Percentiles rank a stretch among this genome's conserved stretches.
Evolutionary conservation across 495 filamentous ascomycete genomes (phyloP).

Genomic region (Xylaria longipes): DNA sequence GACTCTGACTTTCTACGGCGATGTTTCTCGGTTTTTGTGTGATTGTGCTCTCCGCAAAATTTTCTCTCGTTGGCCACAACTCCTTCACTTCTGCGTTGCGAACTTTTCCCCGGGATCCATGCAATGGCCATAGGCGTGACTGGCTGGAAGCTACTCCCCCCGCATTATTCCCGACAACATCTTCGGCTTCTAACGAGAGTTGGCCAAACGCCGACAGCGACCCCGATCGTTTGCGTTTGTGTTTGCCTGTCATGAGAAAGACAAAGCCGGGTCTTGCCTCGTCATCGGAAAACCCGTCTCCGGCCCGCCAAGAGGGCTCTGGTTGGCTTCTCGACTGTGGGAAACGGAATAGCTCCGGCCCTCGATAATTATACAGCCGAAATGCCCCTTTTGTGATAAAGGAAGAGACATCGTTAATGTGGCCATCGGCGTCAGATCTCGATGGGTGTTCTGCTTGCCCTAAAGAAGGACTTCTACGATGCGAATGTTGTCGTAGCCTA

Average conservation of each 20-base stretch:
- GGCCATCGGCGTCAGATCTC: not conserved
- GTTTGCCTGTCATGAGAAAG: conserved; percentile 24
- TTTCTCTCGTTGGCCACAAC: conserved; percentile 36
- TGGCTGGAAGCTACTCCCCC: not conserved
- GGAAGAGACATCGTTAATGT: not conserved
- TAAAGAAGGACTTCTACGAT: not conserved
- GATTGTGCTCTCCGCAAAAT: conserved; percentile 35
- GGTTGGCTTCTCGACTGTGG: conserved; percentile 30
- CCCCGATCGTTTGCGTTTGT: conserved; percentile 30
- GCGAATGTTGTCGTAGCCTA: not conserved
- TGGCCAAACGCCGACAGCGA: conserved; percentile 31
- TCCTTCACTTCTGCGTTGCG: conserved; percentile 24
- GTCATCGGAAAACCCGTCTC: conserved; percentile 39
- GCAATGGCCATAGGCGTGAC: too few species aligned
- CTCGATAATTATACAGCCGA: conserved; percentile 24
- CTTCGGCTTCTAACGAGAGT: conserved; percentile 31
- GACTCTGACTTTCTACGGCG: not conserved
- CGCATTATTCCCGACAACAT: not conserved
- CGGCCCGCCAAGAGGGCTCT: conserved; percentile 31
- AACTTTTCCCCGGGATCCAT: conserved; percentile 9
- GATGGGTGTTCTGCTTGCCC: not conserved
- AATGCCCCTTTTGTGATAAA: conserved; percentile 31
- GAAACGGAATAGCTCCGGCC: conserved; percentile 29
- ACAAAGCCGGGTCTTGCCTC: conserved; percentile 31
- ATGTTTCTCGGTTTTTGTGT: conserved; percentile 8